Base-by-base conservation (phyloP, 768 basidiomycete genomes). In the Auricularia sp. region DNA sequence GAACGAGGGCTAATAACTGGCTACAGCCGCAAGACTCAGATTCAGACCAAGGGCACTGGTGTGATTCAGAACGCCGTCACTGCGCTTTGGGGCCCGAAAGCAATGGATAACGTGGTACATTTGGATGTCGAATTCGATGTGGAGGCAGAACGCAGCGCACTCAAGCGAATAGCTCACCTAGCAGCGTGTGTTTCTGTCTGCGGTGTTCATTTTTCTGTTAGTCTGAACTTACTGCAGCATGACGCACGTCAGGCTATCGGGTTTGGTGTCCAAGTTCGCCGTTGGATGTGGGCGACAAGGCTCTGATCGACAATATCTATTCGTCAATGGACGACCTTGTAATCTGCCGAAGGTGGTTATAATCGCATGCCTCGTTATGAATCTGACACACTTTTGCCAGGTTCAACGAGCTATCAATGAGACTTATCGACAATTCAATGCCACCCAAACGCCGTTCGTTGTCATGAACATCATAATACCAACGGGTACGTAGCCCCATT, bases 381-480 rank as follows among this genome's bases (percentile, higher is more conserved):
- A 14, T 8, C 6, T 7, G 44, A 44, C 62, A 2, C 8, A 39
- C 33, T 47, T 37, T 36, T 61, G n/a, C 56, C 68, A 92, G 90
- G 78, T 95, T 34, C 89, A 92, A 70, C 94, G 93, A 71, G 87
- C 86, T 0, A 83, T 97, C 76, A 97, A 97, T 71, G 96, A 99
- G 69, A 85, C 93, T 2, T 99, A 97, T 74, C 86, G 88, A 63
- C 82, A 86, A 0, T 96, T 95, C 78, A 87, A 87, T 68, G 74
- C 79, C 45, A 77, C 80, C 63, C 94, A 97, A 68, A 78, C 83
- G 0, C 94, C 96, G 0, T 86, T 96, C 68, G 79, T 95, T 36
- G 75, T 98, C 5, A 89, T 92, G 0, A 87, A 98, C 73, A 87
- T 98, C 68, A 77, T 85, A 14, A 73, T 98, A 2, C 93, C 95